Conservation (phyloP, 2,329 filamentous ascomycete species). For the Trichoderma sp. region DNA sequence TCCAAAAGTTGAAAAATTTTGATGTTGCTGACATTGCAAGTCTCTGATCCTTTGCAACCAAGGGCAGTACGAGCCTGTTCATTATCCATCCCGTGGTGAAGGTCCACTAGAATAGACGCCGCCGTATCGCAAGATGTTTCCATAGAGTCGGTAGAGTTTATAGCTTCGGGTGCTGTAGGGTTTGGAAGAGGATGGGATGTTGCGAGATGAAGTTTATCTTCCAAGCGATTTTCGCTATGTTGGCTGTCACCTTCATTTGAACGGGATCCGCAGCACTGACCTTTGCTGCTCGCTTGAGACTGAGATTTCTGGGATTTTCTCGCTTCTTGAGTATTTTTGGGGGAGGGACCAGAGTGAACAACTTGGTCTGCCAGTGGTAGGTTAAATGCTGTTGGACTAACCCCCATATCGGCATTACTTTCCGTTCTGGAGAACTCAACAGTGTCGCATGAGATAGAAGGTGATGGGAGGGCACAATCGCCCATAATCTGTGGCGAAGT, state of each 20-base stretch:
- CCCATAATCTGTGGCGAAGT: not conserved
- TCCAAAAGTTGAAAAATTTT: conserved; percentile 23
- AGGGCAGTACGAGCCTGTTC: conserved; percentile 17
- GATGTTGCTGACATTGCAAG: conserved; percentile 22
- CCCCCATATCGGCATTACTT: not conserved
- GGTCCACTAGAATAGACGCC: conserved; percentile 21
- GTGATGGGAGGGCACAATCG: not conserved
- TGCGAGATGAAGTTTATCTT: not conserved
- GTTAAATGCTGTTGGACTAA: not conserved
- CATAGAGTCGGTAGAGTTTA: not conserved
- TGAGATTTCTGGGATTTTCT: not conserved
- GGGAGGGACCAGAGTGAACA: not conserved
- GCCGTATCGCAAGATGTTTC: conserved; percentile 20
- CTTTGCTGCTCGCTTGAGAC: too few species aligned
- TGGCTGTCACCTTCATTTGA: not conserved
- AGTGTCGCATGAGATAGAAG: not conserved
- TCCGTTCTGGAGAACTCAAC: not conserved
- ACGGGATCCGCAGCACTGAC: not conserved
- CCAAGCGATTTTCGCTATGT: not conserved
- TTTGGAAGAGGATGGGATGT: not conserved
- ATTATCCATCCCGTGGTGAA: conserved; percentile 11
- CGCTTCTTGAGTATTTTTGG: not conserved
- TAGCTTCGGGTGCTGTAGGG: not conserved
- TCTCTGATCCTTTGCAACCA: conserved; percentile 9
- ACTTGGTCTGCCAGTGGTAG: too few species aligned